Conservation (phyloP, 768 basidiomycete species). For the Rhodotorula babjevae region DNA sequence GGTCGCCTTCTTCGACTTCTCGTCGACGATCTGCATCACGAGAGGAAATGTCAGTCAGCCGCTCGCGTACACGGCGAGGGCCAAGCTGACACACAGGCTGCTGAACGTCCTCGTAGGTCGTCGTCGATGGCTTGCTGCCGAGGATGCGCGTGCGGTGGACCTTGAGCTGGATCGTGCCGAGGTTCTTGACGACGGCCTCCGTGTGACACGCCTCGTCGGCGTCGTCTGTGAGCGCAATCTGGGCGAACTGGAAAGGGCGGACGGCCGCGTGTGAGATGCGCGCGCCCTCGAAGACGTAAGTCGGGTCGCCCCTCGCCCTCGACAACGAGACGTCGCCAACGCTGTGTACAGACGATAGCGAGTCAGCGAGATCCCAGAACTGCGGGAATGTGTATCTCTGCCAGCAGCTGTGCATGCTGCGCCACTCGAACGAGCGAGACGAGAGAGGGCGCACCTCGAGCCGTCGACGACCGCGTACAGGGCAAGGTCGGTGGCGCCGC, state of each 20-base stretch:
- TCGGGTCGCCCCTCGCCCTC: accelerated
- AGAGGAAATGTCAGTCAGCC: too few relatives aligned
- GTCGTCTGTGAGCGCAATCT: slow-evolving; percentile 11
- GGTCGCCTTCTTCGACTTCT: slow-evolving; percentile 14
- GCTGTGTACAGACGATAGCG: not conserved
- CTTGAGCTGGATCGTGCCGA: slow-evolving; percentile 10
- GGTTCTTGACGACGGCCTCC: slow-evolving; percentile 9
- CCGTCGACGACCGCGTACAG: not conserved
- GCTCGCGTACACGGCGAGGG: too few relatives aligned
- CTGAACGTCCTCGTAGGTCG: not conserved
- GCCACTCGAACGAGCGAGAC: too few relatives aligned
- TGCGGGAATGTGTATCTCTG: too few relatives aligned
- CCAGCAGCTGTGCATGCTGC: too few relatives aligned
- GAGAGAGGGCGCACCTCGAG: not conserved
- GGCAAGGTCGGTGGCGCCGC: not conserved
- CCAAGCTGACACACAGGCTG: not conserved
- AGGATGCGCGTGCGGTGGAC: not conserved
- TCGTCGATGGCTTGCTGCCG: too few relatives aligned
- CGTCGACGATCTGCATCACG: not conserved
- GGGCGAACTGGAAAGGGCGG: slow-evolving; percentile 13
- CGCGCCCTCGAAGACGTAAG: not conserved
- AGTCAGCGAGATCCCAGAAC: accelerated
- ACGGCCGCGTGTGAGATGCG: not conserved
- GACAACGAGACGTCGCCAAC: not conserved
- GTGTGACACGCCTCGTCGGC: not conserved